Evolutionary conservation across 2,329 filamentous ascomycete genomes (phyloP).

Genomic region (Curvularia verruculosa): DNA sequence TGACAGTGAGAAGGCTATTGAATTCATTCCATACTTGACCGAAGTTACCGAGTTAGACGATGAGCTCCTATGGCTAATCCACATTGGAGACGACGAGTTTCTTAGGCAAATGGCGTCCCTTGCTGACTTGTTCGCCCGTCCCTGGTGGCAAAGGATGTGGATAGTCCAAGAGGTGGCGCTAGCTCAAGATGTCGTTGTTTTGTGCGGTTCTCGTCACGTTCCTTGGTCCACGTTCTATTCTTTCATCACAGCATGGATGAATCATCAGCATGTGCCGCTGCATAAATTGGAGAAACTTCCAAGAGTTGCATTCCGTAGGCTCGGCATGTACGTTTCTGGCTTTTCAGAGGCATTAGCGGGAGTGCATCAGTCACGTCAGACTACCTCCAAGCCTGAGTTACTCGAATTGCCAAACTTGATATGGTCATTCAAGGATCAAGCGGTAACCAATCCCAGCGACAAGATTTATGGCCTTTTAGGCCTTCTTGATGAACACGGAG

Average conservation of each 20-base stretch:
- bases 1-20: background rate
- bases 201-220: background rate
- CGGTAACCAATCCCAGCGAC: background rate
- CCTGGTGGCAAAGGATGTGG: background rate
- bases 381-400: background rate
- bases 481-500: background rate
- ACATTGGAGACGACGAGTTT: background rate
- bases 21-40: background rate
- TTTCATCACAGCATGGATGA: background rate
- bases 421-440: conserved; percentile 1
- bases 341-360: background rate
- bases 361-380: background rate
- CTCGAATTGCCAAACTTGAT: background rate
- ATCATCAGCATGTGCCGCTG: background rate
- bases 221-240: background rate
- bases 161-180: background rate
- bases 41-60: background rate
- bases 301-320: background rate
- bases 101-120: background rate
- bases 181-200: background rate
- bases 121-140: background rate
- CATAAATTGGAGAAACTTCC: background rate
- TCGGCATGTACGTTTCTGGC: background rate
- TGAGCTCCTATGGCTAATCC: background rate
- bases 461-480: conserved; percentile 4